These are phyloP conservation scores for Oryza longistaminata DNA, from an alignment of 176 grass and related monocot genomes.

Conservation along the genomic window DNA sequence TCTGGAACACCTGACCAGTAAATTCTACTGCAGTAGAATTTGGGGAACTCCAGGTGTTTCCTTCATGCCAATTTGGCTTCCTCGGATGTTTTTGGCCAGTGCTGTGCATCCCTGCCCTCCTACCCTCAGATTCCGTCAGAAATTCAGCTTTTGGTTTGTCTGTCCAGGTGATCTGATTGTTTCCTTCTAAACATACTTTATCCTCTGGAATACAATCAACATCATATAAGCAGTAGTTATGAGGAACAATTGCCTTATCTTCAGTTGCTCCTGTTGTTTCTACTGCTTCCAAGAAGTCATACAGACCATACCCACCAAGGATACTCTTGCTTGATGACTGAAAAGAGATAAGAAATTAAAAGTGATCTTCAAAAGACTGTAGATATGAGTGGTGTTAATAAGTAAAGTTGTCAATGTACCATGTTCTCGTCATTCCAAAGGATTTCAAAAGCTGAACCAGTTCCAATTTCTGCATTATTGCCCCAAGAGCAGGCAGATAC, in stretches of 20 bases:
- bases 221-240: slow-evolving; percentile 44
- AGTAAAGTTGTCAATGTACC: slow-evolving; percentile 21
- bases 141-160: slow-evolving; percentile 25
- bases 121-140: slow-evolving; percentile 9
- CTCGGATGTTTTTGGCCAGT: not conserved
- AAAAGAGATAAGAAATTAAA: slow-evolving; percentile 23
- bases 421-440: slow-evolving; percentile 49
- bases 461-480: slow-evolving; percentile 45
- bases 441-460: slow-evolving; percentile 64
- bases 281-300: slow-evolving; percentile 53
- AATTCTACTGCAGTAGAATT: not conserved
- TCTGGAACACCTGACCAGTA: slow-evolving; percentile 15
- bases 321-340: slow-evolving; percentile 37
- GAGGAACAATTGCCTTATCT: slow-evolving; percentile 20
- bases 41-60: not conserved
- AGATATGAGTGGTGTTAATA: slow-evolving; percentile 3
- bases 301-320: slow-evolving; percentile 46
- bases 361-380: not conserved
- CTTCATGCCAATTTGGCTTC: not conserved
- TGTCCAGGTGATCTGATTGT: slow-evolving; percentile 40
- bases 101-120: not conserved
- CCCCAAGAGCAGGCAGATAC: slow-evolving; percentile 75
- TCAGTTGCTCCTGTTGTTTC: slow-evolving; percentile 30
- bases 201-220: slow-evolving; percentile 51
- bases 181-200: slow-evolving; percentile 26